These are phyloP conservation scores for Colletotrichum gloeosporioides DNA, from an alignment of 2,329 filamentous ascomycete genomes.

Conservation along the genomic window DNA sequence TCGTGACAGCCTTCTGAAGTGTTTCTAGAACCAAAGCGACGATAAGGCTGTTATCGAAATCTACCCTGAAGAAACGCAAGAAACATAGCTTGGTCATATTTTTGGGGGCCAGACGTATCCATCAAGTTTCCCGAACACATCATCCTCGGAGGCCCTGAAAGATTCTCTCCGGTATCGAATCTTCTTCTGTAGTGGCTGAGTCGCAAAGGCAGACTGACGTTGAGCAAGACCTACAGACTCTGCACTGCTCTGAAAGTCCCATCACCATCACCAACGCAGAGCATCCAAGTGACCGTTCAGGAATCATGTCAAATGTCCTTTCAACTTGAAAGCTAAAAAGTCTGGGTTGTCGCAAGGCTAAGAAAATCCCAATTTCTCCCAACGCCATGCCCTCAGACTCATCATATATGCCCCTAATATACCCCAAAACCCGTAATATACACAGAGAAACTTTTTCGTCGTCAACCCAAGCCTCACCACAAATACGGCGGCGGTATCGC, in stretches of 20 bases:
- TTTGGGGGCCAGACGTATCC: not conserved
- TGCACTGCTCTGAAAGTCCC: not conserved
- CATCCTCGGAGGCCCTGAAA: not conserved
- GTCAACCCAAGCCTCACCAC: not conserved
- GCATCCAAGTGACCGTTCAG: not conserved
- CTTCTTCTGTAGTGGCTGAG: not conserved
- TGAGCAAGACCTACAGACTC: not conserved
- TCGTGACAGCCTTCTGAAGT: not conserved
- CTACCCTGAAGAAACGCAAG: not conserved
- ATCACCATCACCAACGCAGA: not conserved
- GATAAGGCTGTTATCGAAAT: not conserved
- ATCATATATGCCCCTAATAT: not conserved
- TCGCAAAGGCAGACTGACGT: not conserved
- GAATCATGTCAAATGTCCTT: not conserved
- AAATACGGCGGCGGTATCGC: not conserved
- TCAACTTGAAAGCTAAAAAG: not conserved
- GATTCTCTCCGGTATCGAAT: not conserved
- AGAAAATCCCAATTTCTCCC: not conserved
- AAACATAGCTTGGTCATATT: not conserved
- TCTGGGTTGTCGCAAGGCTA: not conserved
- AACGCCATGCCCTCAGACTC: not conserved
- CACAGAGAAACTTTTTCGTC: not conserved
- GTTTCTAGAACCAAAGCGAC: not conserved
- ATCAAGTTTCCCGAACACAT: not conserved
- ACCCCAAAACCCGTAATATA: not conserved